Evolutionary conservation across 2,329 filamentous ascomycete genomes (phyloP).

Genomic region (Exophiala spinifera): DNA sequence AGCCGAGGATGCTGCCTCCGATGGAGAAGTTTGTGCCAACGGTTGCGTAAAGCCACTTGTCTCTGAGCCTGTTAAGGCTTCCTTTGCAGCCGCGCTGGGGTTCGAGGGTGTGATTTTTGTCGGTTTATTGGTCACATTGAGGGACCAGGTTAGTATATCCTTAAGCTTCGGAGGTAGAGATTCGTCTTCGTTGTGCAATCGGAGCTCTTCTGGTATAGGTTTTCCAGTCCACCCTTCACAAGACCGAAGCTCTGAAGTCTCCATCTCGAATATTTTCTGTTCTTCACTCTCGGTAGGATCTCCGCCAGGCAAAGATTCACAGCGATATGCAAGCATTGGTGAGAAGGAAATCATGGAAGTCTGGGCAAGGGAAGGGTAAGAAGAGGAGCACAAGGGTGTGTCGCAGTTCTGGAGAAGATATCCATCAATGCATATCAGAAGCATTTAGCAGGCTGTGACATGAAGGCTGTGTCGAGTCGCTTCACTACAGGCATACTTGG

Average conservation of each 20-base stretch:
- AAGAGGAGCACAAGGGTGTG: slow-evolving; percentile 1
- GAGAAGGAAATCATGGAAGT: not conserved
- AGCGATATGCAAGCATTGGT: slow-evolving; percentile 3
- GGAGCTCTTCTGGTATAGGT: slow-evolving; percentile 17
- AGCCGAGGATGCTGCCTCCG: too few species aligned
- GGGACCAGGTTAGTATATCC: slow-evolving; percentile 24
- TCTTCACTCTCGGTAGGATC: not conserved
- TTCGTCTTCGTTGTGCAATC: slow-evolving; percentile 12
- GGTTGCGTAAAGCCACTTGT: too few species aligned
- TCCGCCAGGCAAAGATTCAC: not conserved
- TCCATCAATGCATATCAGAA: not conserved
- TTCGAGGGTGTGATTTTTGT: not conserved
- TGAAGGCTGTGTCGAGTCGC: not conserved
- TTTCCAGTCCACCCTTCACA: slow-evolving; percentile 10
- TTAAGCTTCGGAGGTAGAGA: slow-evolving; percentile 16
- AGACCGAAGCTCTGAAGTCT: not conserved
- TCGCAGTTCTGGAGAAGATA: slow-evolving; percentile 5
- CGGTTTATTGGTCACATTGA: not conserved
- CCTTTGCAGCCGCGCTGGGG: not conserved
- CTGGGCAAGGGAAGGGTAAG: slow-evolving; percentile 1
- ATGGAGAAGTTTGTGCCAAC: too few species aligned
- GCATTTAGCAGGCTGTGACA: not conserved
- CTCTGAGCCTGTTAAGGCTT: not conserved
- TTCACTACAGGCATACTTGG: not conserved
- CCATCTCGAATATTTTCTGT: slow-evolving; percentile 12